phyloP scores from a whole-genome alignment of 2,329 filamentous ascomycete genomes.

The Fusarium solani-melongenae region DNA sequence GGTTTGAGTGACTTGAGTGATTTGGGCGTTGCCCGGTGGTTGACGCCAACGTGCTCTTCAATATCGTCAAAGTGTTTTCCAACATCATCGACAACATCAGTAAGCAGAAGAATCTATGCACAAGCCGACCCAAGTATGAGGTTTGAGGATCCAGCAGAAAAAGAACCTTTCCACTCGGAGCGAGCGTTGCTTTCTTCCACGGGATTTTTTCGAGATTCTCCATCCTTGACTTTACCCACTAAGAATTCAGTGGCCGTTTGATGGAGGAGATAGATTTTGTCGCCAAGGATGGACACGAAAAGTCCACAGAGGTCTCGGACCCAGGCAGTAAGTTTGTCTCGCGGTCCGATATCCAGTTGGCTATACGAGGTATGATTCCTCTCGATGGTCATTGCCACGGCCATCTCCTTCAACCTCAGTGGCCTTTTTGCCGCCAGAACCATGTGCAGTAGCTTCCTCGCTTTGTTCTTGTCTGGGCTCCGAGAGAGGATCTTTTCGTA shows the following conservation, averaged over 20 bases:
- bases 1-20: not conserved
- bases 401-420: constrained; percentile 44
- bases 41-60: not conserved
- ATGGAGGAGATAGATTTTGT: constrained; percentile 46
- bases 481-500: constrained; percentile 45
- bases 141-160: not conserved
- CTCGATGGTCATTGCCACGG: constrained; percentile 39
- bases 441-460: constrained; percentile 37
- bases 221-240: not conserved
- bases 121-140: not conserved
- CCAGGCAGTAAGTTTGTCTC: constrained; percentile 25
- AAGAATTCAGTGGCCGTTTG: constrained; percentile 49
- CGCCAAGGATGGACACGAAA: constrained; percentile 43
- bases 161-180: not conserved
- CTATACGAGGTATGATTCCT: constrained; percentile 9
- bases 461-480: constrained; percentile 9
- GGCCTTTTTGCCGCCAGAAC: constrained; percentile 43
- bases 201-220: rapidly evolving
- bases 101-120: not conserved
- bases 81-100: not conserved
- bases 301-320: constrained; percentile 43
- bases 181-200: too few species aligned
- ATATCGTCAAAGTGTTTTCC: not conserved
- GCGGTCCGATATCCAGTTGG: constrained; percentile 38
- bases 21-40: rapidly evolving